Evolutionary conservation across 148 eudicot species (phyloP).

Genomic region (Spergularia bocconei): DNA sequence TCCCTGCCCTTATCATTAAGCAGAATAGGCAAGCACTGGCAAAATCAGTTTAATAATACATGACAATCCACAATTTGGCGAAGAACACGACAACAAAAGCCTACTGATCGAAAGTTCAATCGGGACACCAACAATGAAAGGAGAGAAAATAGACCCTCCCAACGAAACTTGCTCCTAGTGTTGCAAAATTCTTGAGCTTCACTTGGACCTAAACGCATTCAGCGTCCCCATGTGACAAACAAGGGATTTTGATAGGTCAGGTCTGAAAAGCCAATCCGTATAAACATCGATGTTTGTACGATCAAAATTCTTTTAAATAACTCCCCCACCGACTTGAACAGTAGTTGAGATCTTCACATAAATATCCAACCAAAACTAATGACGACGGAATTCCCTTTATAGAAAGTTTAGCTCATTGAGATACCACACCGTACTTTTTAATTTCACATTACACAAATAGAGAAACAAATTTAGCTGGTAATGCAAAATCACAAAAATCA

Average conservation of each 20-base stretch:
- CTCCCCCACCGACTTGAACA: background rate
- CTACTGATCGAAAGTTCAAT: background rate
- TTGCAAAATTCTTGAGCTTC: background rate
- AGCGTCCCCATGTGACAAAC: background rate
- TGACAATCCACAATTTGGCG: background rate
- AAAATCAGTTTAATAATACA: background rate
- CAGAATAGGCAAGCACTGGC: background rate
- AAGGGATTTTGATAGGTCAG: background rate
- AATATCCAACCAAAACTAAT: background rate
- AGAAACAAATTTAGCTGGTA: conserved; percentile 16
- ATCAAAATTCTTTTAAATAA: background rate
- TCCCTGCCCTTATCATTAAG: background rate
- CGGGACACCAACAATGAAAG: background rate
- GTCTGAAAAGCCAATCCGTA: background rate
- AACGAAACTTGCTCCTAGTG: background rate
- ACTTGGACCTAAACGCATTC: background rate
- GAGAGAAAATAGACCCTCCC: background rate
- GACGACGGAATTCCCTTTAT: background rate
- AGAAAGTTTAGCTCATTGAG: background rate
- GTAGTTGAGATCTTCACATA: conserved; percentile 4
- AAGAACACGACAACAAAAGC: background rate
- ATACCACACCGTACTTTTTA: conserved; percentile 7
- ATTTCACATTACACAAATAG: background rate
- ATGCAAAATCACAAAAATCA: background rate
- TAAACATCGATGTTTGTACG: background rate